These are phyloP conservation scores for Tinospora cordifolia DNA, from an alignment of 164 flowering plant genomes.

Conservation along the genomic window DNA sequence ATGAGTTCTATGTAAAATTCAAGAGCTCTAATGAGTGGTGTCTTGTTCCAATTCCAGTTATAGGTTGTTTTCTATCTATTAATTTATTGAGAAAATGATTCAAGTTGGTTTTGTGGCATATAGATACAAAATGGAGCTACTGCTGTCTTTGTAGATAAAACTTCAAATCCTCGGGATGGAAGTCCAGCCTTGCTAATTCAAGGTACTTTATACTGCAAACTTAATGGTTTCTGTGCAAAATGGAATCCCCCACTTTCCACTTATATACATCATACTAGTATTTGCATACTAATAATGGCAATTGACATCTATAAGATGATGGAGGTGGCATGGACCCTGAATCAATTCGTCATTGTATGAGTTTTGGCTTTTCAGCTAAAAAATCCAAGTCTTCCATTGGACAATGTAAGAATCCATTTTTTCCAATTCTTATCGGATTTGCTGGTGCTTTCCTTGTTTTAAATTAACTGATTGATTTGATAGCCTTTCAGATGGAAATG, in stretches of 20 bases:
- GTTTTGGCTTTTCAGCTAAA: constrained; percentile 95
- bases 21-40: neutral
- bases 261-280: neutral
- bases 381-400: constrained; percentile 66
- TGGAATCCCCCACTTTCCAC: neutral
- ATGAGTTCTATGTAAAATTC: neutral
- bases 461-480: constrained; percentile 21
- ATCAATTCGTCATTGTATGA: constrained; percentile 73
- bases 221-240: neutral
- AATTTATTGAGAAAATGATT: neutral
- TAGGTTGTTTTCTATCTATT: neutral
- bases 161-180: constrained; percentile 64
- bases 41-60: neutral
- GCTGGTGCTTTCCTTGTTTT: neutral
- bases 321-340: constrained; percentile 98
- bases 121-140: constrained; percentile 94
- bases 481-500: constrained; percentile 87
- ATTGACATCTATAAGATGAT: constrained; percentile 49
- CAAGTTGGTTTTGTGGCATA: neutral
- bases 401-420: constrained; percentile 45
- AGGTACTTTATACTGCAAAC: constrained; percentile 37
- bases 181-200: constrained; percentile 71
- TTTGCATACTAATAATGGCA: neutral
- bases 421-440: constrained; percentile 2
- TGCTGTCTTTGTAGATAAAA: constrained; percentile 72